Evolutionary conservation across 208 protist genomes (phyloP).

Genomic region (Wallacemonas rigidus): DNA sequence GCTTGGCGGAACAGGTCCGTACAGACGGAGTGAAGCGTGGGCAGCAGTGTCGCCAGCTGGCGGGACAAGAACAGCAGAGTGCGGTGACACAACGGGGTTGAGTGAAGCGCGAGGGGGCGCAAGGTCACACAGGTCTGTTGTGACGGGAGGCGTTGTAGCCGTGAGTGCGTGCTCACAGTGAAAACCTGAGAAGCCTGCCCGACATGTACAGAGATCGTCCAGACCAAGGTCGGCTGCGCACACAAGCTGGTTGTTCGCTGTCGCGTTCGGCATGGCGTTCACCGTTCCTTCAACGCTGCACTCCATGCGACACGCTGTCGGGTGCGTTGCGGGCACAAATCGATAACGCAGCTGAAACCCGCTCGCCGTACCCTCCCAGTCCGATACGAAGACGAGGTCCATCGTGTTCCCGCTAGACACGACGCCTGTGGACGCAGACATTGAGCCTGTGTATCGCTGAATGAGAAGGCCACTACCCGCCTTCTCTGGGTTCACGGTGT

Average conservation of each 20-base stretch:
- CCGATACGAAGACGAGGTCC: slow-evolving; percentile 55
- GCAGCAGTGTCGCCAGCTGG: neutral
- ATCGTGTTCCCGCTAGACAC: slow-evolving; percentile 32
- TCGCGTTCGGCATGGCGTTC: neutral
- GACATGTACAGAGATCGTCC: slow-evolving; percentile 41
- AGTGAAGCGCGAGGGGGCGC: neutral
- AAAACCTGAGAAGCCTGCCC: slow-evolving; percentile 40
- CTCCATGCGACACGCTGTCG: neutral
- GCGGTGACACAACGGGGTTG: too few relatives aligned
- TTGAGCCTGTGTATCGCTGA: slow-evolving; percentile 4
- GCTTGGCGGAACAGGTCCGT: neutral
- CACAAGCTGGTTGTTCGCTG: neutral
- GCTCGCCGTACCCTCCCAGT: slow-evolving; percentile 37
- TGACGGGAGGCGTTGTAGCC: neutral
- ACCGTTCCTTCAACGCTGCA: neutral
- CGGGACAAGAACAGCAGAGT: too few relatives aligned
- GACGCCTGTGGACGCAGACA: slow-evolving; percentile 4
- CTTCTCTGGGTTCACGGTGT: slow-evolving; percentile 23
- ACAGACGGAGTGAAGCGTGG: neutral
- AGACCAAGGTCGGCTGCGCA: slow-evolving; percentile 37
- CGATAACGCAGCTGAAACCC: slow-evolving; percentile 68
- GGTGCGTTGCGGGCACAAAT: slow-evolving; percentile 32
- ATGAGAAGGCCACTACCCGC: neutral
- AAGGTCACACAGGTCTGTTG: neutral
- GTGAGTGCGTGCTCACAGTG: slow-evolving; percentile 19